These are phyloP conservation scores for Rhododendron griersonianum DNA, from an alignment of 148 eudicot genomes.

Conservation along the genomic window DNA sequence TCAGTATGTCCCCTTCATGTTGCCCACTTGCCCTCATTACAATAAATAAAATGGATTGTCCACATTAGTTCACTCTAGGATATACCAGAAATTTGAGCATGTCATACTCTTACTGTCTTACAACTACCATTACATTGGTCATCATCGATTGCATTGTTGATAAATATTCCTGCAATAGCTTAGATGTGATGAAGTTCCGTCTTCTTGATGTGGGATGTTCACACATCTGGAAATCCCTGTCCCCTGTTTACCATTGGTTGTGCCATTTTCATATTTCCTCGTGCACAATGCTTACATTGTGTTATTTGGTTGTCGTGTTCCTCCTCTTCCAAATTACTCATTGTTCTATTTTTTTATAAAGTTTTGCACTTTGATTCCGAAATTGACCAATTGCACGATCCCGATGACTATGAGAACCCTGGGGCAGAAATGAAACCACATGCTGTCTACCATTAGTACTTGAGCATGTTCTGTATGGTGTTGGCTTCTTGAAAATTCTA, in stretches of 20 bases:
- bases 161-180: not conserved
- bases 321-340: not conserved
- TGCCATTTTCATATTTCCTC: not conserved
- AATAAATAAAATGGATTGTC: not conserved
- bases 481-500: not conserved
- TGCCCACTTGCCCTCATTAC: not conserved
- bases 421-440: not conserved
- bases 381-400: not conserved
- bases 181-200: not conserved
- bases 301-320: not conserved
- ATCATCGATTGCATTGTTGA: not conserved
- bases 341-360: not conserved
- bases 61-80: not conserved
- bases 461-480: not conserved
- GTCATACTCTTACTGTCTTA: not conserved
- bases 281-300: not conserved
- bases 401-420: not conserved
- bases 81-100: not conserved
- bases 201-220: not conserved
- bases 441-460: not conserved
- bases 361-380: not conserved
- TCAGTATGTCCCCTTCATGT: not conserved
- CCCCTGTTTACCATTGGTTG: not conserved
- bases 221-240: not conserved
- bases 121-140: not conserved